Evolutionary conservation across 2,329 filamentous ascomycete species (phyloP).

Genomic region (Botrytis sinoallii): DNA sequence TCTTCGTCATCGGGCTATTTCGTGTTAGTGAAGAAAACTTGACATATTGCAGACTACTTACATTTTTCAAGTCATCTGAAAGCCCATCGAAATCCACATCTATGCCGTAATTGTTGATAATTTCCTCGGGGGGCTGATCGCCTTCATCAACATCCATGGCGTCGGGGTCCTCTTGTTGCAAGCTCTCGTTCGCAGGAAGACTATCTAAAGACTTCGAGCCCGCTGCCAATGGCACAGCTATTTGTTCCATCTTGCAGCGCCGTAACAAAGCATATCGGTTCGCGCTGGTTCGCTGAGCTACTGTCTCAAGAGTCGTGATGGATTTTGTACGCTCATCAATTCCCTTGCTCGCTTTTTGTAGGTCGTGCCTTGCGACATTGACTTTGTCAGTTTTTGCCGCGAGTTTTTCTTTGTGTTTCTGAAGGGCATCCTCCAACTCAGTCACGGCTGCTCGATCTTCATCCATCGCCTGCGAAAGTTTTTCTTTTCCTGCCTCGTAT

Average conservation of each 20-base stretch:
- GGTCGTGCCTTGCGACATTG: conserved; percentile 71
- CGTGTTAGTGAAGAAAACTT: conserved; percentile 36
- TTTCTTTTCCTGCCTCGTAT: conserved; percentile 69
- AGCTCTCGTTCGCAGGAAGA: conserved; percentile 81
- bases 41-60: conserved; percentile 46
- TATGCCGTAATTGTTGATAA: conserved; percentile 87
- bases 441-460: conserved; percentile 74
- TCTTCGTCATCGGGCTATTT: conserved; percentile 63
- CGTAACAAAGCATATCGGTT: conserved; percentile 80
- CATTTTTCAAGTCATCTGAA: conserved; percentile 76
- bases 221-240: conserved; percentile 73
- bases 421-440: conserved; percentile 67
- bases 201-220: conserved; percentile 72
- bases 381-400: conserved; percentile 71
- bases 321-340: conserved; percentile 74
- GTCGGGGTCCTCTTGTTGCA: conserved; percentile 74
- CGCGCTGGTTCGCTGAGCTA: conserved; percentile 80
- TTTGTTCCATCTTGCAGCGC: conserved; percentile 90
- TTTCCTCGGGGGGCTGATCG: conserved; percentile 60
- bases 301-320: conserved; percentile 75
- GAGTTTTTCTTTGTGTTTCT: conserved; percentile 65
- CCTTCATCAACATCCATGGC: conserved; percentile 89
- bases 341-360: conserved; percentile 80
- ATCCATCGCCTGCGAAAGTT: conserved; percentile 70
- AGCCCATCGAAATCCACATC: conserved; percentile 80